Percentiles rank a stretch among this genome's conserved stretches.
Evolutionary conservation across 2,329 filamentous ascomycete species (phyloP).

Genomic region (Cryphonectria nitschkei): DNA sequence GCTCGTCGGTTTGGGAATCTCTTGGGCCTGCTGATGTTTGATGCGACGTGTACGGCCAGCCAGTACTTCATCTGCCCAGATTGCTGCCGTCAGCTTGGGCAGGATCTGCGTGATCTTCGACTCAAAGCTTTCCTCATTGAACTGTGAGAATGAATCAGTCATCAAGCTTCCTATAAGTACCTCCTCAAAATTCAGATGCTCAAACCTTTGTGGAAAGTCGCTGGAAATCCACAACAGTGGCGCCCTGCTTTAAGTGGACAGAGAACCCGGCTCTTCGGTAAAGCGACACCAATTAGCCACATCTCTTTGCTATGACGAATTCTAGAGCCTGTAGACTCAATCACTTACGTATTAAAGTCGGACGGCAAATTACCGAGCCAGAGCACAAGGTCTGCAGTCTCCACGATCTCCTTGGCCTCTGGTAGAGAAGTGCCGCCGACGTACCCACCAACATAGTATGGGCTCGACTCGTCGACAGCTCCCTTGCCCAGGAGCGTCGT

Average conservation of each 20-base stretch:
- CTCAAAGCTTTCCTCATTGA: conserved; percentile 28
- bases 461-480: conserved; percentile 62
- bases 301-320: background rate
- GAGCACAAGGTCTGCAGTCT: conserved; percentile 28
- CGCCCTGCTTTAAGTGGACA: background rate
- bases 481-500: conserved; percentile 70
- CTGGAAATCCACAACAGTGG: background rate
- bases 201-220: background rate
- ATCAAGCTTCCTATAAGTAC: background rate
- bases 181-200: background rate
- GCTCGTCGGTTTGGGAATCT: background rate
- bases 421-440: conserved; percentile 58
- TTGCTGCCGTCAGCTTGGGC: conserved; percentile 24
- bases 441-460: conserved; percentile 67
- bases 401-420: conserved; percentile 16
- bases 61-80: conserved; percentile 18
- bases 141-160: conserved; percentile 15
- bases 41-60: background rate
- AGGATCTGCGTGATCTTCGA: conserved; percentile 30
- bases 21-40: background rate
- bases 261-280: background rate
- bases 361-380: conserved; percentile 29
- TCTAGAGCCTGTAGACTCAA: background rate
- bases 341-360: conserved; percentile 28
- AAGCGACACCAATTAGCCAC: background rate